Evolutionary conservation across 768 basidiomycete species (phyloP), one percentile per base, ranked within the genome.

Genomic region (Xerocomellus chrysenteron): DNA sequence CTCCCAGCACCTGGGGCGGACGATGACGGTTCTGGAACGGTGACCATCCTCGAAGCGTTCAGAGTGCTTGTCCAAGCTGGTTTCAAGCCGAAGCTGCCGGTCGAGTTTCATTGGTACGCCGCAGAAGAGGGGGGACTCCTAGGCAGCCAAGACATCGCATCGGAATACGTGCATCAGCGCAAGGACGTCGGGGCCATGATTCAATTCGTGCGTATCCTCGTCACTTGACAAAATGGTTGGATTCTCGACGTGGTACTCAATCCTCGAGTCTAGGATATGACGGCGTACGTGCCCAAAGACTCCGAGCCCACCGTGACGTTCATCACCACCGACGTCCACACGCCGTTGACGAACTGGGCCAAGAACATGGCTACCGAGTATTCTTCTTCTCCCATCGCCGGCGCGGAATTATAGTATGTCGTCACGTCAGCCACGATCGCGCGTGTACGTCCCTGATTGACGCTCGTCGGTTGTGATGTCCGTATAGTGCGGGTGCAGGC

Each of bases 41-140:
- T 89, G 50, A 87, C 85, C n/a, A 88, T 90, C 59, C 71, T 92
- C 44, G 90, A 92, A 74, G 78, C 87, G 19, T 90, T 89, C 70
- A 81, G 88, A 37, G 87, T 80, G 14, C 74, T 91, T 56, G 76
- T 91, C 59, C 79, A 82, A 33, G 80, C 86, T 41, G 82, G 85
- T 67, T 91, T 86, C 76, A 80, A 68, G 42, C 90, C 90, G 44
- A 73, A 77, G 56, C 79, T 81, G 41, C 75, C 84, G 9, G 78
- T 91, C 37, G 87, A 92, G 67, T 92, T 91, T 72, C 89, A 88
- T 61, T 91, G 89, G 89, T 92, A 91, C 69, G 86, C 88, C 51
- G 89, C 85, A 40, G 89, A 92, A 77, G 89, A 70, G 50, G 67
- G 52, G 51, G 55, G 63, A 26, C 46, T 56, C 32, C 46, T 64